Evolutionary conservation across 441 rosid genomes (phyloP), one percentile per base, ranked within the genome.

Genomic region (Populus trichocarpa): DNA sequence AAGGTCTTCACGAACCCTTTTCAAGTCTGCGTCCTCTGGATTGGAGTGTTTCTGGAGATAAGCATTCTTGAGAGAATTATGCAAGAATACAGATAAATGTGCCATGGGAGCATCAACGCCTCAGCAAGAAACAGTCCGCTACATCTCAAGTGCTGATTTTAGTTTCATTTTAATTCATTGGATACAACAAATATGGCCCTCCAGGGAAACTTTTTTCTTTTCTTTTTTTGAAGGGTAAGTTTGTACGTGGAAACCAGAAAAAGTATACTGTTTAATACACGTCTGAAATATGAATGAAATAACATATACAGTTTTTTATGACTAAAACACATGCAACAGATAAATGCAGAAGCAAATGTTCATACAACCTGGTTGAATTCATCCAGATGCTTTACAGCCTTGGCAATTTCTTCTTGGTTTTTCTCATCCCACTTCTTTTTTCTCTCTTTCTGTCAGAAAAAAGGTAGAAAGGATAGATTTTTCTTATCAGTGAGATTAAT

Each of bases 401-500:
- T 89, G 8, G 97, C 95, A 74, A 96, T 91, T 86, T 88, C 97
- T 83, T 92, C 98, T 84, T 96, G 97, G 79, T 86, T 93, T 76
- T 89, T 89, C 81, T 90, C 95, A 84, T 94, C 97, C 99, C 98
- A 96, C 76, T 75, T 88, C 85, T 91, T 96, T 87, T 86, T 92
- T 76, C 97, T 90, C 82, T 94, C 98, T 83, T 88, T 91, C 99
- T 96, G 86, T 73, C 66, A 71, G 77, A 38, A 8, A 57, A 78
- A 70, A 40, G 40, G 2, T 30, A 30, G 32, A 30, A 30, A 30
- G 32, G 32, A 30, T 30, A 36, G 22, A 16, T 25, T 75, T 28
- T 25, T 14, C 32, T 32, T 28, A 73, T 65, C 18, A 38, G 13
- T 46, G 68, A 67, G 66, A 46, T 72, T 25, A 67, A 57, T n/a